These are phyloP conservation scores for Rhodamnia rubescens DNA, from an alignment of 345 rosid species.

Conservation along the genomic window DNA sequence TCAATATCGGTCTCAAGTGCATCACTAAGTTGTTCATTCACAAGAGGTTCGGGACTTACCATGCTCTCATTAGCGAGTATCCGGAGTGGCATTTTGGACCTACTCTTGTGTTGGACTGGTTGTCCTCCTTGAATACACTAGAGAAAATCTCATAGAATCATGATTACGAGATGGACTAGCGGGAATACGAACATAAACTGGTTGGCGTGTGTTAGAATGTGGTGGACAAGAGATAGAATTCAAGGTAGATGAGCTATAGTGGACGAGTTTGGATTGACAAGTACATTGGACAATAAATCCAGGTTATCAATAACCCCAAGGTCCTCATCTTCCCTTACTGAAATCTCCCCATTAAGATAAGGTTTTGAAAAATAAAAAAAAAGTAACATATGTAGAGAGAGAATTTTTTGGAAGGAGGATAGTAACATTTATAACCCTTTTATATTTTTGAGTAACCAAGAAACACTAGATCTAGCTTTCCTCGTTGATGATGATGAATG, in stretches of 20 bases:
- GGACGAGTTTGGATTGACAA: not conserved
- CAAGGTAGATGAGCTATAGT: not conserved
- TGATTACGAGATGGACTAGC: not conserved
- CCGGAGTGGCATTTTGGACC: not conserved
- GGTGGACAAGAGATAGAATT: not conserved
- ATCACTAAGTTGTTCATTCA: not conserved
- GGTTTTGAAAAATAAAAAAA: not conserved
- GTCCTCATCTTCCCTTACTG: too few relatives aligned
- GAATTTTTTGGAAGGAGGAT: not conserved
- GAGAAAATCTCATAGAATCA: not conserved
- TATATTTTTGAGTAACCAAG: not conserved
- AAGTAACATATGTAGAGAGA: not conserved
- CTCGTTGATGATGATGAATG: not conserved
- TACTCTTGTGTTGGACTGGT: not conserved
- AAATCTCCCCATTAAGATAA: not conserved
- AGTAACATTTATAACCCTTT: not conserved
- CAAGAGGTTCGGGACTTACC: not conserved
- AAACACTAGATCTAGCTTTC: not conserved
- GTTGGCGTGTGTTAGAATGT: not conserved
- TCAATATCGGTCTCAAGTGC: not conserved
- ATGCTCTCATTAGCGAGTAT: not conserved
- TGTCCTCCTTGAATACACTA: not conserved
- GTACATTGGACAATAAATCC: not conserved
- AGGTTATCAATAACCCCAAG: not conserved
- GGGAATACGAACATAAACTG: not conserved